phyloP scores from a whole-genome alignment of 169 alveolate genomes.

The Eimeria acervulina region DNA sequence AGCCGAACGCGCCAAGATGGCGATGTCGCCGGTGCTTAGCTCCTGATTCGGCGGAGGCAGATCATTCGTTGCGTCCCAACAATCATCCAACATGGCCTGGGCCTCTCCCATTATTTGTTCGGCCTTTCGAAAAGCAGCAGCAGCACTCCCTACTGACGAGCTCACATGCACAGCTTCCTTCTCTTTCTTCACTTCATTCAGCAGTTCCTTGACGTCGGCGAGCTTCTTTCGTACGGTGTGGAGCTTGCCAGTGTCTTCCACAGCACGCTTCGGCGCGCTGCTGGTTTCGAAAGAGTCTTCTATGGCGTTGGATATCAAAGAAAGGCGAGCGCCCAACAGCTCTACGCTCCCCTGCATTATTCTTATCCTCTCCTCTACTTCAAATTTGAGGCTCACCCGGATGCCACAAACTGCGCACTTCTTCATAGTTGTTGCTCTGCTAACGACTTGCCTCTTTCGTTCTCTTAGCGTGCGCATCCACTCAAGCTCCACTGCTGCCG shows the following conservation, averaged over 20 bases:
- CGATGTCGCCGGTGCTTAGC: background rate
- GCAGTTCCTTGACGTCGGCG: background rate
- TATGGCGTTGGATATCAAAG: background rate
- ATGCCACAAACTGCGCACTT: conserved; percentile 9
- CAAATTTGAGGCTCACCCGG: background rate
- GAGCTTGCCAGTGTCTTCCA: background rate
- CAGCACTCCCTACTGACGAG: conserved; percentile 8
- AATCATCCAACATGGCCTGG: conserved; percentile 20
- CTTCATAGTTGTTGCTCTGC: conserved; percentile 14
- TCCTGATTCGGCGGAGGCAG: background rate
- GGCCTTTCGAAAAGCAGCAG: background rate
- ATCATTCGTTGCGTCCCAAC: conserved; percentile 8
- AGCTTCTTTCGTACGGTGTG: background rate
- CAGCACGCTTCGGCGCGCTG: background rate
- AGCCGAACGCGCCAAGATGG: background rate
- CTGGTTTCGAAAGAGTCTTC: background rate
- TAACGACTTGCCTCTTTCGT: background rate
- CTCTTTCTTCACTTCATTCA: background rate
- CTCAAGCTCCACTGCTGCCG: conserved; percentile 24
- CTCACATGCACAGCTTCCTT: conserved; percentile 15
- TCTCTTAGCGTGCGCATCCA: background rate
- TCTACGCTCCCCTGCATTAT: background rate
- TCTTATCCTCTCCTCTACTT: conserved; percentile 6
- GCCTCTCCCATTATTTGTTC: conserved; percentile 10
- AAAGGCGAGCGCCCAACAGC: background rate